phyloP scores from a whole-genome alignment of 208 protist species.

The Trypanosomatidae sp. region DNA sequence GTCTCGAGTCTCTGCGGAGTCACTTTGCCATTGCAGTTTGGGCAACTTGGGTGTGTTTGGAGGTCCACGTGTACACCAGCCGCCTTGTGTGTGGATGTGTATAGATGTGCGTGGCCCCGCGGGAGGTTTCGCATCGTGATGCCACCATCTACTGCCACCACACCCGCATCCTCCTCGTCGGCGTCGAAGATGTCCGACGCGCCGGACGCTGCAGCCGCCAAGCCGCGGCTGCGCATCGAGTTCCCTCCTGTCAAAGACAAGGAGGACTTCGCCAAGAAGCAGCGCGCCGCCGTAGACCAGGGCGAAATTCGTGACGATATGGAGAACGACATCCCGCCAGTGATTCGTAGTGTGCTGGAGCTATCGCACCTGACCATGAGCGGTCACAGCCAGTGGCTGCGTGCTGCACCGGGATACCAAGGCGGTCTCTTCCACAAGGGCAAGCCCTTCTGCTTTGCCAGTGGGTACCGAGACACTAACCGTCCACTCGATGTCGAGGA shows the following conservation, averaged over 20 bases:
- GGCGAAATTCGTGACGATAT: slow-evolving; percentile 58
- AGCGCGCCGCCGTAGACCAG: slow-evolving; percentile 46
- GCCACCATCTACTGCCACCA: background rate
- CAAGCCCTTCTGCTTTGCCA: slow-evolving; percentile 77
- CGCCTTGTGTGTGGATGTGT: background rate
- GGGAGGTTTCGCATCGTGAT: background rate
- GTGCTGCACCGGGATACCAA: slow-evolving; percentile 71
- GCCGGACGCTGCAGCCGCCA: background rate
- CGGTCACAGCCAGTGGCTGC: slow-evolving; percentile 76
- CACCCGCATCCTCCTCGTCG: background rate
- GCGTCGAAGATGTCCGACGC: background rate
- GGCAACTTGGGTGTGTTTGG: background rate
- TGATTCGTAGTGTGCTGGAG: slow-evolving; percentile 84
- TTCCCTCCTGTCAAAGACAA: slow-evolving; percentile 71
- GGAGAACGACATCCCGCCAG: slow-evolving; percentile 69
- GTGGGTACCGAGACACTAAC: slow-evolving; percentile 72
- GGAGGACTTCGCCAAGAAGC: slow-evolving; percentile 39
- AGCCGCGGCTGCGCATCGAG: slow-evolving; percentile 46
- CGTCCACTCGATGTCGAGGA: slow-evolving; percentile 77
- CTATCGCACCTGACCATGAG: slow-evolving; percentile 76
- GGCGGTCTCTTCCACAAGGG: slow-evolving; percentile 81
- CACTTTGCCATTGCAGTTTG: too few species aligned
- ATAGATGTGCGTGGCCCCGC: background rate
- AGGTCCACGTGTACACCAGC: too few species aligned
- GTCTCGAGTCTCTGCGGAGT: background rate